phyloP scores from a whole-genome alignment of 208 protist species.

The Leishmania aethiopica region DNA sequence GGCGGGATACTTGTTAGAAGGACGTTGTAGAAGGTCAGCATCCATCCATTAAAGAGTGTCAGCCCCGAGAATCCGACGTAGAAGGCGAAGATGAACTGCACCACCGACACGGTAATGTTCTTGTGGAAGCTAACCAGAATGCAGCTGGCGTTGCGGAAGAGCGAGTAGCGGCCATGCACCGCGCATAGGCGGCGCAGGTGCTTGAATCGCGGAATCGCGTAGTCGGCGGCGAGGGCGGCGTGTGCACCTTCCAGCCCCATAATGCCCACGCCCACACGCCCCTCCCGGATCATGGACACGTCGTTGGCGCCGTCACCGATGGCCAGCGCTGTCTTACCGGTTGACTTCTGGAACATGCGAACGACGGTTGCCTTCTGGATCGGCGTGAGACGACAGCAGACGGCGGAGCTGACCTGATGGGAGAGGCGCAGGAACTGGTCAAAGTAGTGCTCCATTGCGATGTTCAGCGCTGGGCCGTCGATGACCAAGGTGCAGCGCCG shows the following conservation, averaged over 20 bases:
- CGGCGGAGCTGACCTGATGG: constrained; percentile 78
- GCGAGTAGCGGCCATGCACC: constrained; percentile 95
- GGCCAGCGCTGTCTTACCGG: constrained; percentile 90
- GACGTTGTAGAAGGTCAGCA: constrained; percentile 91
- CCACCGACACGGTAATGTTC: constrained; percentile 92
- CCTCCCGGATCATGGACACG: constrained; percentile 96
- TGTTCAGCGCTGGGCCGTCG: constrained; percentile 74
- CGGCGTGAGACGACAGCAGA: constrained; percentile 91
- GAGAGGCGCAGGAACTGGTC: constrained; percentile 77
- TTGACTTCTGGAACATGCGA: constrained; percentile 88
- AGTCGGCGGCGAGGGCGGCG: constrained; percentile 94
- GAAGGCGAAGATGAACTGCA: constrained; percentile 92
- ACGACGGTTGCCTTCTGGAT: constrained; percentile 92
- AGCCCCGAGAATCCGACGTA: constrained; percentile 91
- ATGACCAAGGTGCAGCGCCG: constrained; percentile 77
- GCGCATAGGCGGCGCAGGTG: constrained; percentile 93
- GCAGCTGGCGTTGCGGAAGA: constrained; percentile 93
- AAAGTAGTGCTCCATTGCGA: constrained; percentile 79
- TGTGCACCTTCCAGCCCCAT: constrained; percentile 96
- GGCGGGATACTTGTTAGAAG: constrained; percentile 87
- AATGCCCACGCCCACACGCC: constrained; percentile 96
- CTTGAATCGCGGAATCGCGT: constrained; percentile 95
- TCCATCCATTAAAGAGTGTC: constrained; percentile 89
- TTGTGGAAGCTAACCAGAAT: constrained; percentile 98
- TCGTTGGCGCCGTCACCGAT: constrained; percentile 99